Percentiles rank a stretch among this genome's conserved stretches.
phyloP scores from a whole-genome alignment of 345 rosid genomes.

The Ailanthus altissimus region DNA sequence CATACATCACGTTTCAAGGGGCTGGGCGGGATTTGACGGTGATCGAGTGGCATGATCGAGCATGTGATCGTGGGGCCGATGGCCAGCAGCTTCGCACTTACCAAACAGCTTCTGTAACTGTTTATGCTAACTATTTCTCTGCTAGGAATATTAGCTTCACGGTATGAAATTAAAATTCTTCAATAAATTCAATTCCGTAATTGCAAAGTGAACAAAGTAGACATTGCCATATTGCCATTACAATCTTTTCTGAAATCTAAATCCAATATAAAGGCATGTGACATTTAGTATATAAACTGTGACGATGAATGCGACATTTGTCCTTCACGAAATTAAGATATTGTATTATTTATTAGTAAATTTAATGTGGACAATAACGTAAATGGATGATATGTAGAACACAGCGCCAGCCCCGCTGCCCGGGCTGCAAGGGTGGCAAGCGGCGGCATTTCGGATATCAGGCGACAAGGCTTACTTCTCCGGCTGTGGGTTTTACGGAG shows the following conservation, averaged over 20 bases:
- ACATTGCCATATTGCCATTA: not conserved
- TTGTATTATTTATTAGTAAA: too few relatives aligned
- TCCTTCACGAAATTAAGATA: not conserved
- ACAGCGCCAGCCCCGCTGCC: conserved; percentile 96
- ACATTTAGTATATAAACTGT: not conserved
- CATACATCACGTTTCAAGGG: conserved; percentile 84
- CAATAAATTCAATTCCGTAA: too few relatives aligned
- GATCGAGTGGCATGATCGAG: conserved; percentile 98
- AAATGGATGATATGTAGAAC: conserved; percentile 41
- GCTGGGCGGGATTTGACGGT: conserved; percentile 77
- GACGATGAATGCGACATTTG: not conserved
- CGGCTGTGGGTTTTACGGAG: conserved; percentile 90
- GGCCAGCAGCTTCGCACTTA: conserved; percentile 93
- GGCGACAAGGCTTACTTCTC: conserved; percentile 92
- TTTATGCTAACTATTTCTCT: conserved; percentile 75
- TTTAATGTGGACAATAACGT: too few relatives aligned
- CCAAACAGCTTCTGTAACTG: conserved; percentile 90
- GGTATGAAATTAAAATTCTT: conserved; percentile 37
- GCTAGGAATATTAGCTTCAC: conserved; percentile 91
- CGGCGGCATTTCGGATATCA: conserved; percentile 85
- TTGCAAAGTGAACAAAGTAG: too few relatives aligned
- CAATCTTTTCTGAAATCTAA: not conserved
- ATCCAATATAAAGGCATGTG: not conserved
- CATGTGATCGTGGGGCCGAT: conserved; percentile 74
- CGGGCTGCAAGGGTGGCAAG: conserved; percentile 95